These are phyloP conservation scores for Luzula sylvatica DNA, from an alignment of 176 grass and related monocot species.

Conservation along the genomic window DNA sequence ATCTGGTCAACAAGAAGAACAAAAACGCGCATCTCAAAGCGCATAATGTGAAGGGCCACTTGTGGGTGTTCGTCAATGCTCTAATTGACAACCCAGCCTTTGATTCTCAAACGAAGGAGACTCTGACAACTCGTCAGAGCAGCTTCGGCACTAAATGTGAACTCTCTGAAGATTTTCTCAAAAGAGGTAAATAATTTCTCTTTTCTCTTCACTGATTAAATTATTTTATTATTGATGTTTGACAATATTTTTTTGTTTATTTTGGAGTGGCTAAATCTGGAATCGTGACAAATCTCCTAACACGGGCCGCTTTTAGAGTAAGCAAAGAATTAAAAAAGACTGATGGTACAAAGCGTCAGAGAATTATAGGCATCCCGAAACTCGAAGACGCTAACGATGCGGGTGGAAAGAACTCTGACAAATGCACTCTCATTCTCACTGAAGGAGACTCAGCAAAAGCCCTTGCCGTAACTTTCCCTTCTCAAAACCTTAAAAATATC, in stretches of 20 bases:
- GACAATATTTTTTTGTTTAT: not conserved
- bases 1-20: slow-evolving; percentile 63
- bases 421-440: no score
- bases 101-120: slow-evolving; percentile 83
- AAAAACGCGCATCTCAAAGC: no score
- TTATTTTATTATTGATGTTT: not conserved
- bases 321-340: no score
- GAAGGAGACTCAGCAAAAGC: no score
- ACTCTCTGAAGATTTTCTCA: slow-evolving; percentile 35
- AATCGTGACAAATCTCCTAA: slow-evolving; percentile 40
- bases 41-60: slow-evolving; percentile 45
- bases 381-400: no score
- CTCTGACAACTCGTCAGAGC: slow-evolving; percentile 53
- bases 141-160: slow-evolving; percentile 69
- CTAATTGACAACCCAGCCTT: slow-evolving; percentile 81
- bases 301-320: slow-evolving; percentile 68
- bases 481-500: no score
- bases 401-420: no score
- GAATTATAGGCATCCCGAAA: slow-evolving; percentile 47
- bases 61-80: slow-evolving; percentile 76
- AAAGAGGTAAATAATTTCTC: no score
- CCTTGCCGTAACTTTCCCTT: no score
- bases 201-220: not conserved
- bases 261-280: slow-evolving; percentile 41
- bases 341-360: slow-evolving; percentile 58